These are phyloP conservation scores for Amanita subjunquillea DNA, from an alignment of 768 basidiomycete species.

Conservation along the genomic window DNA sequence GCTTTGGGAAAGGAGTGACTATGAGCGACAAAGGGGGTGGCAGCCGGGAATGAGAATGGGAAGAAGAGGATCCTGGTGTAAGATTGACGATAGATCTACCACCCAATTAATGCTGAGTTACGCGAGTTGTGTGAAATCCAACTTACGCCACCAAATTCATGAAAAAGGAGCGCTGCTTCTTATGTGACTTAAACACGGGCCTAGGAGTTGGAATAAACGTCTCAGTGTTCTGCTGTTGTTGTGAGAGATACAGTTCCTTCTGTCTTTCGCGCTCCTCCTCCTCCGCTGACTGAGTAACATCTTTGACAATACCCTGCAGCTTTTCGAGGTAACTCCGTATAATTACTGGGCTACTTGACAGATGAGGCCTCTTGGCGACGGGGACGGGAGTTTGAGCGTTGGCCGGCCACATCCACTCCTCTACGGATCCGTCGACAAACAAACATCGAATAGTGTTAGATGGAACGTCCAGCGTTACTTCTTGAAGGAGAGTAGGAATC, in stretches of 20 bases:
- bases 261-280: conserved; percentile 28
- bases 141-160: conserved; percentile 59
- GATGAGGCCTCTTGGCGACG: background rate
- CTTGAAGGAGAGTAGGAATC: conserved; percentile 40
- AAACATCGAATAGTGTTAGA: conserved; percentile 33
- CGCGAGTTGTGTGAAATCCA: conserved; percentile 1
- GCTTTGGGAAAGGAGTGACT: background rate
- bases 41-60: conserved; percentile 17
- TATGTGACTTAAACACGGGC: conserved; percentile 6
- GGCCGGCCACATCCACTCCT: conserved; percentile 32
- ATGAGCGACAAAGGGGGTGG: conserved; percentile 13
- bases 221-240: conserved; percentile 15
- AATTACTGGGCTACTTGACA: background rate
- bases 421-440: conserved; percentile 46
- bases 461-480: conserved; percentile 54
- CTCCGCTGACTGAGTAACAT: conserved; percentile 38
- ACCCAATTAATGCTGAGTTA: conserved; percentile 2
- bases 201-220: background rate
- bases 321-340: conserved; percentile 24
- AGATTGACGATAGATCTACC: conserved; percentile 18
- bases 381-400: conserved; percentile 16
- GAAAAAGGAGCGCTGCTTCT: conserved; percentile 48
- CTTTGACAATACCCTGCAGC: conserved; percentile 39
- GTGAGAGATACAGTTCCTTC: conserved; percentile 10
- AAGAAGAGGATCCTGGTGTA: conserved; percentile 20